Evolutionary conservation across 257 asterid species (phyloP).

Genomic region (Nemophila menziesii): DNA sequence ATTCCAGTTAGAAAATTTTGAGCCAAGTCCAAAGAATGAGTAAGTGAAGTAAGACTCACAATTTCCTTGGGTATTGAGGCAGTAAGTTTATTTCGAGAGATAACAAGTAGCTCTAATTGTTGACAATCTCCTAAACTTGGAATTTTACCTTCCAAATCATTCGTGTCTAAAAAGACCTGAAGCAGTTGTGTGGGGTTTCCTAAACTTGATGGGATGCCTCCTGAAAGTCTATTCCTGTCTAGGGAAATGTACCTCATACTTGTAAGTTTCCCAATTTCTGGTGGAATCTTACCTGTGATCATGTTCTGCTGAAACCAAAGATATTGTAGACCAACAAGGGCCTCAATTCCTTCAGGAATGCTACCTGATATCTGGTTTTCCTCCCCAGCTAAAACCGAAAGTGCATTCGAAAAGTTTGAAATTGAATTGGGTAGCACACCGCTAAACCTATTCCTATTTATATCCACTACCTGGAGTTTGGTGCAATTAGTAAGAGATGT

Average conservation of each 20-base stretch:
- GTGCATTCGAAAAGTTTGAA: conserved; percentile 1
- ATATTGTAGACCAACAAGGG: background rate
- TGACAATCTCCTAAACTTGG: background rate
- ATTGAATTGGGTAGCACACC: conserved; percentile 5
- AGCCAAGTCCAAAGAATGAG: background rate
- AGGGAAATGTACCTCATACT: background rate
- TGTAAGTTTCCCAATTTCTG: background rate
- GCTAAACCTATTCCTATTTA: background rate
- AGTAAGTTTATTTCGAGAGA: conserved; percentile 5
- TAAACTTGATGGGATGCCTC: background rate
- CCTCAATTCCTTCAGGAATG: conserved; percentile 1
- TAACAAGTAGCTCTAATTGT: conserved; percentile 3
- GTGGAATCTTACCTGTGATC: background rate
- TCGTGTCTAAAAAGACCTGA: background rate
- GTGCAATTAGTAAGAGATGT: no score
- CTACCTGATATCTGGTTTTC: conserved; percentile 1
- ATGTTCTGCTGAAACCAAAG: background rate
- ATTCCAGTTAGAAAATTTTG: conserved; percentile 2
- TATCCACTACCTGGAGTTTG: no score
- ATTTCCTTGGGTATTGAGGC: background rate
- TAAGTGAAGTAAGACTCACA: background rate
- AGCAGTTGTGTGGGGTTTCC: background rate
- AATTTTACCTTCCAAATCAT: background rate
- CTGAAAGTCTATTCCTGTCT: background rate
- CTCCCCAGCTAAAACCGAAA: background rate